Conservation (phyloP, 768 basidiomycete species). For the Gymnopilus junonius region DNA sequence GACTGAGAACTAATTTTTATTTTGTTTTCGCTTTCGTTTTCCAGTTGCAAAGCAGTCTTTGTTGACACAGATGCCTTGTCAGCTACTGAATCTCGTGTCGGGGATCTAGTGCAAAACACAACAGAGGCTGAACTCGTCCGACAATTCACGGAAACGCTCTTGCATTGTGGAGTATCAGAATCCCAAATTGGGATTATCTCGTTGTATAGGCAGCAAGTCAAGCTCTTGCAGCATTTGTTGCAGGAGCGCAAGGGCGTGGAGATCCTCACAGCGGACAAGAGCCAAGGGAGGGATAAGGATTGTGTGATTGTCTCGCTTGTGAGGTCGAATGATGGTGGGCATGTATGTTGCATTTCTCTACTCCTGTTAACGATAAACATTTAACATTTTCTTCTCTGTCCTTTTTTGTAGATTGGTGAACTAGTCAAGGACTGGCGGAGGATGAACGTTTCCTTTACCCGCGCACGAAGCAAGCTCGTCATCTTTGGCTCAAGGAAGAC, state of each 20-base stretch:
- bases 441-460: slow-evolving; percentile 96
- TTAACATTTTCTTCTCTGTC: neutral
- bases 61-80: slow-evolving; percentile 90
- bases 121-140: slow-evolving; percentile 74
- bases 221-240: slow-evolving; percentile 76
- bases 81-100: slow-evolving; percentile 78
- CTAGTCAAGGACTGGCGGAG: slow-evolving; percentile 94
- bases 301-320: slow-evolving; percentile 94
- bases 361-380: neutral
- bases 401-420: slow-evolving; percentile 74
- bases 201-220: slow-evolving; percentile 94
- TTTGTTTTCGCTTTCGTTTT: too few species aligned
- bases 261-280: slow-evolving; percentile 89
- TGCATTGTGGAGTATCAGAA: slow-evolving; percentile 64
- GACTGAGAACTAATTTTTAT: neutral
- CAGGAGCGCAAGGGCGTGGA: slow-evolving; percentile 64
- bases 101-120: slow-evolving; percentile 90
- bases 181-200: slow-evolving; percentile 88
- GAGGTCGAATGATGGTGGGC: slow-evolving; percentile 77
- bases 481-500: slow-evolving; percentile 90
- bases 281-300: slow-evolving; percentile 95
- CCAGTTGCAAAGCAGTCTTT: slow-evolving; percentile 86
- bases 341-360: slow-evolving; percentile 52
- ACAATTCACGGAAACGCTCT: slow-evolving; percentile 71
- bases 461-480: slow-evolving; percentile 88